Base-by-base conservation (phyloP, 1,139 yeast species). In the Petasospora rhodanensis region DNA sequence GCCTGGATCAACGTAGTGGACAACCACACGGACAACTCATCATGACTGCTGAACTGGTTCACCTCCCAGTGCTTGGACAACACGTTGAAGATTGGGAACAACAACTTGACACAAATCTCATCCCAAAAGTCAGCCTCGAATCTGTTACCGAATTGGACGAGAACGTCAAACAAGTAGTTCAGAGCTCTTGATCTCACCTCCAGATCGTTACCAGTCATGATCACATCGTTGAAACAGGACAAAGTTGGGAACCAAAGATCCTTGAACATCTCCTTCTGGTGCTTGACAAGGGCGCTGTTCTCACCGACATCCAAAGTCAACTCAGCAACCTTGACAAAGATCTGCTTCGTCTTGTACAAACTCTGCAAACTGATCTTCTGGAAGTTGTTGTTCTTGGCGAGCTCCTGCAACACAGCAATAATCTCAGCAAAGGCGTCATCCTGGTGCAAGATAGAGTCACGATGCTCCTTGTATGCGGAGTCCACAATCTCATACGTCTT, bases 1-100 rank as follows among this genome's bases (percentile, higher is more conserved):
- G 97, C 98, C 59, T 93, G 98, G 39, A 93, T 87, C 59, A 93
- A 72, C 0, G 98, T 93, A 0, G 98, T 89, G 0, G 96, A 86
- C 34, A 91, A 64, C 98, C 98, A 93, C 13, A 93, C 95, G 25
- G 95, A 84, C 49, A 87, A 61, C 44, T 83, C 91, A 55, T 91
- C 98, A 44, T 76, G 81, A 30, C 71, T 63, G 41, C 76, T 79
- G 47, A 75, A 70, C 37, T 77, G 74, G 37, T 74, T 72, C 42
- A 83, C 71, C 45, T 78, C 85, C 76, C 95, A 81, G 43, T 80
- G 83, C 29, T 76, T 74, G 41, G 82, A 77, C 45, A 93, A 68
- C 7, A 86, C 82, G 18, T 77, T 76, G 59, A 93, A 93, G 13
- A 91, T 86, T 4, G 98, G 98, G 70, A 91, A 87, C 39, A 93